phyloP scores from a whole-genome alignment of 768 basidiomycete species.

The Agaricus bisporus region DNA sequence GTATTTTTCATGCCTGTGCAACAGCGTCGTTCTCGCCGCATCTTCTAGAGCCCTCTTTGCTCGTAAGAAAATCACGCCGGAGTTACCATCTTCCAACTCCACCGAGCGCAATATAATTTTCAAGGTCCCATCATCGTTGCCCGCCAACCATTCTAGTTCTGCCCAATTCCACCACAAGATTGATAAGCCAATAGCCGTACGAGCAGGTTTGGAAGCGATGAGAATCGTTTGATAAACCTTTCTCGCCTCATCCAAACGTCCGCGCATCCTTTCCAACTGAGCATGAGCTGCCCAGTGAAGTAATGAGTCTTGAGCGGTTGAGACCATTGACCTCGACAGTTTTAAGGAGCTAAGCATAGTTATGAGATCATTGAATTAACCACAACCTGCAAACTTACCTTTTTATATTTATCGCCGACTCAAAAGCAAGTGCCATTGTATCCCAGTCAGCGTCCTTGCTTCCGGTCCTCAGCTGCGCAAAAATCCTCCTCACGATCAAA shows the following conservation, averaged over 20 bases:
- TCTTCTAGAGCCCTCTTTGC: conserved; percentile 62
- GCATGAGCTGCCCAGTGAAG: conserved; percentile 74
- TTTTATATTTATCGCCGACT: conserved; percentile 53
- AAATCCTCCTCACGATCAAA: conserved; percentile 48
- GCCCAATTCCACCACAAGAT: conserved; percentile 81
- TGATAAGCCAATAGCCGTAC: conserved; percentile 29
- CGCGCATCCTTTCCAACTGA: conserved; percentile 62
- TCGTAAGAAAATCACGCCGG: conserved; percentile 50
- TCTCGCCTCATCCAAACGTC: conserved; percentile 59
- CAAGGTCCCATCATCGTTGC: conserved; percentile 42
- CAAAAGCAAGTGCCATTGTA: conserved; percentile 57
- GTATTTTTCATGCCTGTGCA: conserved; percentile 16
- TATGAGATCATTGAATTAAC: neutral
- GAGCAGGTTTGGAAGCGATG: conserved; percentile 33
- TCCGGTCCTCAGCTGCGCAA: conserved; percentile 47
- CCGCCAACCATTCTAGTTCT: conserved; percentile 74
- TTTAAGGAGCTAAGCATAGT: conserved; percentile 50
- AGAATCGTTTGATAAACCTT: conserved; percentile 74
- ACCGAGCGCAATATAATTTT: conserved; percentile 50
- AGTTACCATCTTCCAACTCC: conserved; percentile 42
- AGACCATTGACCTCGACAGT: conserved; percentile 59
- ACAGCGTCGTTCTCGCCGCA: conserved; percentile 17
- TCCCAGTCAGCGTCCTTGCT: conserved; percentile 61
- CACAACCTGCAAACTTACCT: conserved; percentile 30
- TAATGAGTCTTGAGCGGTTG: conserved; percentile 48